Evolutionary conservation across 345 rosid genomes (phyloP).

Genomic region (Syzygium oleosum): DNA sequence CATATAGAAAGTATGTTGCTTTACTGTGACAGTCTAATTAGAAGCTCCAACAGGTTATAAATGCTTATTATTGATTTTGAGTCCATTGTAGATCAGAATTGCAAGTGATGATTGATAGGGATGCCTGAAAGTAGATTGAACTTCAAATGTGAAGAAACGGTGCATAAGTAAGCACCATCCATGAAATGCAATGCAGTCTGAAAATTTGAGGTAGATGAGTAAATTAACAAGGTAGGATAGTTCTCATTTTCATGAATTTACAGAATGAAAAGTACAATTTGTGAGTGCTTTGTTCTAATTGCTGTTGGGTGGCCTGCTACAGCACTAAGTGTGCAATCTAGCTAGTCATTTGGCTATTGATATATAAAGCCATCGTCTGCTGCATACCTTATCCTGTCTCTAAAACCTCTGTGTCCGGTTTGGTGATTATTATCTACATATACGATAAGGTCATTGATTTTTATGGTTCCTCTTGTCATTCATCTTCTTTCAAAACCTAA

Average conservation of each 20-base stretch:
- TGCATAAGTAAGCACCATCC: background rate
- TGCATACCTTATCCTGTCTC: background rate
- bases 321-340: background rate
- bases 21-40: background rate
- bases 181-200: background rate
- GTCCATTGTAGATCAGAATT: background rate
- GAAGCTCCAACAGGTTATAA: background rate
- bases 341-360: background rate
- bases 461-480: background rate
- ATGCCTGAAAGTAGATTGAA: background rate
- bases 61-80: background rate
- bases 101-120: background rate
- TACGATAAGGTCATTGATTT: background rate
- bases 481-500: background rate
- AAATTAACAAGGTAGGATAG: background rate
- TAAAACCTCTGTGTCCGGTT: background rate
- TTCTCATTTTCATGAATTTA: background rate
- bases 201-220: background rate
- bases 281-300: background rate
- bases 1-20: background rate
- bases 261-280: background rate
- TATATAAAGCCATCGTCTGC: background rate
- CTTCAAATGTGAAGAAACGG: background rate
- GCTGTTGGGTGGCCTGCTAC: background rate
- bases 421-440: background rate